These are phyloP conservation scores for Novymonas esmeraldas DNA, from an alignment of 208 protist genomes.

Conservation along the genomic window DNA sequence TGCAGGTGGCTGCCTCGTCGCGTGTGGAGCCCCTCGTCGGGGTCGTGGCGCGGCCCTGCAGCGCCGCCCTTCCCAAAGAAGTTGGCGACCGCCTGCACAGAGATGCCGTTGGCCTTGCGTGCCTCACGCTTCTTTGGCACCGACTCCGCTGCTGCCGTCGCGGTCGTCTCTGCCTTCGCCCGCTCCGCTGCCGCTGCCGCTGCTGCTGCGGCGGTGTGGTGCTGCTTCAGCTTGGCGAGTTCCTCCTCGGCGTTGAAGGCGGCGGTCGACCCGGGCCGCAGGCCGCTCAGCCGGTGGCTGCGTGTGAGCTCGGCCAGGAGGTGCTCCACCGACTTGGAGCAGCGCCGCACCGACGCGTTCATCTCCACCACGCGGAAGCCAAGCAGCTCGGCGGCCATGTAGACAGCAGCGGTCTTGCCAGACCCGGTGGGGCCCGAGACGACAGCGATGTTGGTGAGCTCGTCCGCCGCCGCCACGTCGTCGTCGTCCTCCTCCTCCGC, in stretches of 20 bases:
- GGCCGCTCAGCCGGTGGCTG: constrained; percentile 61
- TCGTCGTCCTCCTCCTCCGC: constrained; percentile 9
- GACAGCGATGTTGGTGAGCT: constrained; percentile 85
- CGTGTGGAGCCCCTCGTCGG: too few species aligned
- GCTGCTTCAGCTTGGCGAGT: constrained; percentile 61
- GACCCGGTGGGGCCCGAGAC: constrained; percentile 67
- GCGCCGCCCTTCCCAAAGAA: constrained; percentile 56
- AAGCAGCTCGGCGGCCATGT: constrained; percentile 73
- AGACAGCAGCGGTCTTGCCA: constrained; percentile 84
- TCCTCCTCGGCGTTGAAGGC: constrained; percentile 66
- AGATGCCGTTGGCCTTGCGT: constrained; percentile 68
- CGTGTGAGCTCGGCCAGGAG: constrained; percentile 82
- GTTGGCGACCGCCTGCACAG: constrained; percentile 54
- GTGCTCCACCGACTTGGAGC: constrained; percentile 71
- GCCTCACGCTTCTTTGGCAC: constrained; percentile 25
- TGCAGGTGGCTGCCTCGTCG: constrained; percentile 1
- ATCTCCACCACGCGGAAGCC: constrained; percentile 85
- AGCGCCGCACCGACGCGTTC: constrained; percentile 73
- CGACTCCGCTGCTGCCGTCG: constrained; percentile 24
- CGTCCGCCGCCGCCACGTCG: constrained; percentile 30
- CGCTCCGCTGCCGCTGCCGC: too few species aligned
- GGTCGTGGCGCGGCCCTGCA: constrained; percentile 7
- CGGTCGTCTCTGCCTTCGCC: constrained; percentile 22
- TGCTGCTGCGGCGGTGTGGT: constrained; percentile 52
- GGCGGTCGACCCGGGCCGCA: constrained; percentile 28